Base-by-base conservation (phyloP, 257 asterid genomes). In the Nicotiana obtusifolia region DNA sequence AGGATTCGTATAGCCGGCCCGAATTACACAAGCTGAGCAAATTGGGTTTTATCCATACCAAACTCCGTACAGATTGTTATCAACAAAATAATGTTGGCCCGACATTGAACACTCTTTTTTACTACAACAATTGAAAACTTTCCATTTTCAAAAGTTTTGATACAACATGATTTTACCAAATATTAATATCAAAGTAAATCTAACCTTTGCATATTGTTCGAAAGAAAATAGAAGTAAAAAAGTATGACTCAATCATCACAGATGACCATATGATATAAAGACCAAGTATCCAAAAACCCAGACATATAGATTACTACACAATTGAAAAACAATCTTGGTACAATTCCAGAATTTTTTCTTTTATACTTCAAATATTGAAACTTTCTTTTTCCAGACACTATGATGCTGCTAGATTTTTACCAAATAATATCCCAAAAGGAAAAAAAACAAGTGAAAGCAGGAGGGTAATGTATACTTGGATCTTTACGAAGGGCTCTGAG, bases 401-500 rank as follows among this genome's bases (percentile, higher is more conserved):
- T 10, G n/a, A 73, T 73, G 15, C 24, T 44, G 37, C 41, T 7
- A 73, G 15, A 22, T 7, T 73, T 26, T 13, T 9, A 24, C 79
- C 79, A 73, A 73, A 22, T 73, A 7, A 6, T 24, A 24, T 7
- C 28, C 79, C 24, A 47, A 47, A 41, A 41, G 59, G 22, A 17
- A 0, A 24, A 30, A 19, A 5, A 41, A 31, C 14, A 81, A 22
- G 30, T 4, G 17, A 80, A 17, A 79, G 16, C 24, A 54, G 14
- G 52, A 52, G 5, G 71, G 7, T 14, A 67, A 35, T 64, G 24
- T 61, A 28, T 76, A 85, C 98, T 95, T 89, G 91, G 90, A 78
- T 95, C 93, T 88, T 95, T 95, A 49, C 93, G 93, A 61, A 92
- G 94, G 53, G 97, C 97, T 85, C 91, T 91, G 26, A 83, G 94